Evolutionary conservation across 495 filamentous ascomycete genomes (phyloP), one percentile per base, ranked within the genome.

Genomic region (Podospora sp.): DNA sequence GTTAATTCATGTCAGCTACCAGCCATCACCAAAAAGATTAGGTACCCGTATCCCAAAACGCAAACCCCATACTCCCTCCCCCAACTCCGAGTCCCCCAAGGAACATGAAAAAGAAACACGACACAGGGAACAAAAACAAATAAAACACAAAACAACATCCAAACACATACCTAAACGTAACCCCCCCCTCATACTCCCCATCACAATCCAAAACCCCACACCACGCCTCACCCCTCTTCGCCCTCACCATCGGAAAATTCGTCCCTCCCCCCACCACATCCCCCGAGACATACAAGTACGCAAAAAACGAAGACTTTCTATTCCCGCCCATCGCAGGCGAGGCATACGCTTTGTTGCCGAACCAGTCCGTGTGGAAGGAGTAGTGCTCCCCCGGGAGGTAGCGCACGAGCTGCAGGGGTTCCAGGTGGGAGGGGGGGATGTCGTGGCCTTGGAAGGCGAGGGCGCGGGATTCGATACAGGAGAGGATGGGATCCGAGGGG

Each of bases 381-480:
- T 83, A 86, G 53, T 73, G 75, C 69, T 84, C 77, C 35, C 76
- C 76, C n/a, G 71, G 66, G 9, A 67, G 76, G 67, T 86, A 85
- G 58, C 79, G 76, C 27, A 85, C 83, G 0, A 83, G 78, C 67
- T 85, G 83, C 33, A 85, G 62, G 0, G 81, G 80, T 73, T 85
- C 83, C 0, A 85, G 75, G 62, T 79, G 72, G 9, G 73, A 62
- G 64, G n/a, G 56, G 20, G 56, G 56, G 11, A 59, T 26, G 16
- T 77, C 75, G 65, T 81, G 89, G 75, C 90, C 90, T 68, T 91
- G 89, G 74, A 92, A 88, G 12, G 80, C 63, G 8, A 85, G 80
- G 1, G 90, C 90, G 33, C 90, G 88, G 26, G 82, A 76, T 71
- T 90, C 87, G 62, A 91, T 85, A 75, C 90, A 91, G 27, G 85